These are phyloP conservation scores for Kodamaea jinghongensis DNA, from an alignment of 805 yeast species.

Conservation along the genomic window DNA sequence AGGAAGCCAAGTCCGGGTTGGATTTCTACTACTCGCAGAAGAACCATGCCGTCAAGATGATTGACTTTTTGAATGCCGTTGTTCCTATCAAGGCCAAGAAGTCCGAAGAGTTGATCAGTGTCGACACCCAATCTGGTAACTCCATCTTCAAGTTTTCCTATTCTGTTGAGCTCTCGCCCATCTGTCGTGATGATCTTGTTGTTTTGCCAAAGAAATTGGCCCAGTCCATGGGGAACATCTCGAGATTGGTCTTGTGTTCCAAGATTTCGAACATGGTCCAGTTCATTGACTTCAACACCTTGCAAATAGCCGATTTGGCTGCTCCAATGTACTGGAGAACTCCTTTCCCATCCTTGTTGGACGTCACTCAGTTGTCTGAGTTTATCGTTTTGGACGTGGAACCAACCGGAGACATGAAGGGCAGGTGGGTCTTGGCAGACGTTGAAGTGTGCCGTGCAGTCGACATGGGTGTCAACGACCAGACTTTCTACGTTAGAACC, in stretches of 20 bases:
- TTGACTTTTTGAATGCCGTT: slow-evolving; percentile 81
- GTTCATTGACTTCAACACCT: slow-evolving; percentile 79
- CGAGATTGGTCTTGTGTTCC: slow-evolving; percentile 80
- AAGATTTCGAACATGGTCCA: slow-evolving; percentile 81
- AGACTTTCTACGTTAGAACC: slow-evolving; percentile 77
- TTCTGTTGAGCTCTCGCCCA: slow-evolving; percentile 92
- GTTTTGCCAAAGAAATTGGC: slow-evolving; percentile 88
- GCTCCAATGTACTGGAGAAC: slow-evolving; percentile 76
- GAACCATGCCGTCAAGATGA: slow-evolving; percentile 91
- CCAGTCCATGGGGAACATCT: slow-evolving; percentile 73
- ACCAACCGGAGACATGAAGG: slow-evolving; percentile 76
- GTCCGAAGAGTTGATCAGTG: slow-evolving; percentile 88
- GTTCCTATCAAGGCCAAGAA: slow-evolving; percentile 80
- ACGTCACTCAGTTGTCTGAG: slow-evolving; percentile 73
- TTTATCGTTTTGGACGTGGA: slow-evolving; percentile 92
- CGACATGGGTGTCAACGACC: slow-evolving; percentile 85
- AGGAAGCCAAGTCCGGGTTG: slow-evolving; percentile 89
- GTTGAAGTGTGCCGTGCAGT: slow-evolving; percentile 84
- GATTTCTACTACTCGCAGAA: slow-evolving; percentile 89
- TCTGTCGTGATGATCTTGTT: slow-evolving; percentile 95
- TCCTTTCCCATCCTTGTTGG: slow-evolving; percentile 76
- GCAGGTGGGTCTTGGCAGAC: slow-evolving; percentile 83
- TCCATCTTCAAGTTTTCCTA: slow-evolving; percentile 86
- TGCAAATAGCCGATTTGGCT: slow-evolving; percentile 72
- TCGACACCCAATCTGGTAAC: slow-evolving; percentile 88